Conservation (phyloP, 352 stramenopile genomes). For the Phytophthora foliorum region DNA sequence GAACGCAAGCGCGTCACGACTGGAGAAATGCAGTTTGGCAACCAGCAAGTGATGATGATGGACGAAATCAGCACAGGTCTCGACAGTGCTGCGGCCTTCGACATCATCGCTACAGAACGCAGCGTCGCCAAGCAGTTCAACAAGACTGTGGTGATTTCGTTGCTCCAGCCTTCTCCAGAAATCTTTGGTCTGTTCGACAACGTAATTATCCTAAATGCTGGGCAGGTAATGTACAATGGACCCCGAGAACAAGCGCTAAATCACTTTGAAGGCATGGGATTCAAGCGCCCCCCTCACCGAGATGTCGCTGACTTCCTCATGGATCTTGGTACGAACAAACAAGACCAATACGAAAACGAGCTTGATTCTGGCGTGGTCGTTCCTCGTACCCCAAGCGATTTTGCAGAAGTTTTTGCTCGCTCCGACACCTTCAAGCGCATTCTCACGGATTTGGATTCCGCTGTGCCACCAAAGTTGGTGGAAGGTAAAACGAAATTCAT, state of each 20-base stretch:
- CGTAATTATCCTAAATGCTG: conserved; percentile 45
- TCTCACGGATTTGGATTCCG: conserved; percentile 4
- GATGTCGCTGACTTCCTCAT: conserved; percentile 50
- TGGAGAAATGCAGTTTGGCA: conserved; percentile 78
- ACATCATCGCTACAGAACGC: conserved; percentile 69
- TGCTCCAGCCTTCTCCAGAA: conserved; percentile 80
- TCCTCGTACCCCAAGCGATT: conserved; percentile 24
- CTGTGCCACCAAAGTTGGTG: conserved; percentile 7
- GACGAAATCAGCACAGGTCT: conserved; percentile 95
- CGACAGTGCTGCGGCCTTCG: conserved; percentile 91
- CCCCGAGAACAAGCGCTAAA: conserved; percentile 56
- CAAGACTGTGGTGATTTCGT: conserved; percentile 61
- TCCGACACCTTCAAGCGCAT: conserved; percentile 17
- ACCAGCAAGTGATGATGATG: conserved; percentile 76
- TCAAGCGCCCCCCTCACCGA: conserved; percentile 38
- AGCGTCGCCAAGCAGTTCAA: conserved; percentile 47
- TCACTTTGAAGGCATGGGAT: conserved; percentile 81
- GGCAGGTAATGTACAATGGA: conserved; percentile 46
- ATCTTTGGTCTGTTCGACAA: conserved; percentile 48
- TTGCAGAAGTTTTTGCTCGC: conserved; percentile 22
- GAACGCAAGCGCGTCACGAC: conserved; percentile 78
- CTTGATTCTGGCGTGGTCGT: not conserved
- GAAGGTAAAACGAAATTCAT: conserved; percentile 73
- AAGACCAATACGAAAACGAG: conserved; percentile 36
- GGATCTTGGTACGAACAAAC: conserved; percentile 45